Evolutionary conservation across 352 stramenopile species (phyloP).

Genomic region (Pythium phragmiticola): DNA sequence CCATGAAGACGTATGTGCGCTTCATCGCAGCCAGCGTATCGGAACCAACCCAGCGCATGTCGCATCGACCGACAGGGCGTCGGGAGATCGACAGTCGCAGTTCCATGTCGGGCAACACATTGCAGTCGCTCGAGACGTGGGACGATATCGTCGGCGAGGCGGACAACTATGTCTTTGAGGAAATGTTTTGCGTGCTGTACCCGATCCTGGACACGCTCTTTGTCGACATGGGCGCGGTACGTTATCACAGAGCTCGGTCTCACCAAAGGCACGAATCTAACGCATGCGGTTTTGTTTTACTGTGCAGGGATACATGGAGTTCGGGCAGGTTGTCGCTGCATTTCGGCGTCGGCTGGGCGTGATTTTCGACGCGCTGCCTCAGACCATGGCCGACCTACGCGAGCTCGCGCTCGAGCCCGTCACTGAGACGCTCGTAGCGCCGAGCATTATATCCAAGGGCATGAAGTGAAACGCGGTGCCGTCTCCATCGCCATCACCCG

Average conservation of each 20-base stretch:
- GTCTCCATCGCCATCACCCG: background rate
- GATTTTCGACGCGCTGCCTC: constrained; percentile 73
- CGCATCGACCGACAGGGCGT: constrained; percentile 8
- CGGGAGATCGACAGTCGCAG: constrained; percentile 5
- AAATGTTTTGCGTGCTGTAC: constrained; percentile 82
- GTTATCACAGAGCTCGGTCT: constrained; percentile 17
- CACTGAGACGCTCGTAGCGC: constrained; percentile 51
- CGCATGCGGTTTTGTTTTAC: constrained; percentile 1
- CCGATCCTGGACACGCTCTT: constrained; percentile 81
- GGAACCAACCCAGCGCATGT: constrained; percentile 19
- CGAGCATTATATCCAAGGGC: constrained; percentile 32
- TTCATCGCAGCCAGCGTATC: constrained; percentile 56
- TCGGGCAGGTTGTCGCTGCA: constrained; percentile 72
- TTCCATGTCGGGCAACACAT: constrained; percentile 33
- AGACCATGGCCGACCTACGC: constrained; percentile 58
- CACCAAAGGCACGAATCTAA: background rate
- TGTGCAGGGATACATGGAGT: constrained; percentile 86
- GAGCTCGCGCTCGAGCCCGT: constrained; percentile 67
- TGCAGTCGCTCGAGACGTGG: constrained; percentile 58
- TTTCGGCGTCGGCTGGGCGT: constrained; percentile 64
- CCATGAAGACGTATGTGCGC: constrained; percentile 75
- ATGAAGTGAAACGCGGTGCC: constrained; percentile 19
- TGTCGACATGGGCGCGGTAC: constrained; percentile 84
- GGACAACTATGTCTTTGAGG: constrained; percentile 84
- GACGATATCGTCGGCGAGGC: constrained; percentile 68